These are phyloP conservation scores for Boletus sp. DNA, from an alignment of 768 basidiomycete genomes.

Conservation along the genomic window DNA sequence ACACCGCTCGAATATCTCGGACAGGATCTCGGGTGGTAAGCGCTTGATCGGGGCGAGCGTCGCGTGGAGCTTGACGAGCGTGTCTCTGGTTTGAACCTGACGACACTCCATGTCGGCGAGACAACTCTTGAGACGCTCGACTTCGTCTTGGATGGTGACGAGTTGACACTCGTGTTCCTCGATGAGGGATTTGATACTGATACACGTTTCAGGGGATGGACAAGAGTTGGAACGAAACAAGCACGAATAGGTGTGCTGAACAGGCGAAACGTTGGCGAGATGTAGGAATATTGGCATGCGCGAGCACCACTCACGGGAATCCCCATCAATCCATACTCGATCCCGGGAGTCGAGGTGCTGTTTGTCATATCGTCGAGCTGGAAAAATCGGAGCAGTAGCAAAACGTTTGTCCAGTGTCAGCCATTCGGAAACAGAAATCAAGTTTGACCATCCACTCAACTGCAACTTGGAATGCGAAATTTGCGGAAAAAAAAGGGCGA, in stretches of 20 bases:
- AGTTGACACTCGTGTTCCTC: slow-evolving; percentile 16
- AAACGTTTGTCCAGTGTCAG: not conserved
- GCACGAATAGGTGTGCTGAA: slow-evolving; percentile 8
- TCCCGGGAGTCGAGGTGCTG: not conserved
- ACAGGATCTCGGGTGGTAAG: slow-evolving; percentile 24
- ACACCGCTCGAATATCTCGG: slow-evolving; percentile 26
- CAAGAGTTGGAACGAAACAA: slow-evolving; percentile 15
- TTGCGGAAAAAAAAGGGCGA: not conserved
- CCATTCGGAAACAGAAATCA: not conserved
- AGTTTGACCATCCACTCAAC: not conserved
- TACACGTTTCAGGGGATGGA: slow-evolving; percentile 9
- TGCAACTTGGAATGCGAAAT: not conserved
- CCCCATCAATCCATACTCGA: not conserved
- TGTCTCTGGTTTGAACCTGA: not conserved
- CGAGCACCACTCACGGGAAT: slow-evolving; percentile 14
- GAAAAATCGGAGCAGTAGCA: too few relatives aligned
- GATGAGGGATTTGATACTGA: slow-evolving; percentile 14
- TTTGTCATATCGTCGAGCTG: slow-evolving; percentile 5
- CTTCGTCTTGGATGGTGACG: slow-evolving; percentile 7
- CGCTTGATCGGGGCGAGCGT: slow-evolving; percentile 22
- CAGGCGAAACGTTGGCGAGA: not conserved
- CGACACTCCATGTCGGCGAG: slow-evolving; percentile 13
- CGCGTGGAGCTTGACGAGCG: slow-evolving; percentile 14
- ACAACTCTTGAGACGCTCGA: not conserved
- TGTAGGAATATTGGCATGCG: too few relatives aligned